A percentile compares a stretch with the other conserved stretches of the same genome.
These are phyloP conservation scores for Suillus tomentosus DNA, from an alignment of 768 basidiomycete species.

Conservation along the genomic window DNA sequence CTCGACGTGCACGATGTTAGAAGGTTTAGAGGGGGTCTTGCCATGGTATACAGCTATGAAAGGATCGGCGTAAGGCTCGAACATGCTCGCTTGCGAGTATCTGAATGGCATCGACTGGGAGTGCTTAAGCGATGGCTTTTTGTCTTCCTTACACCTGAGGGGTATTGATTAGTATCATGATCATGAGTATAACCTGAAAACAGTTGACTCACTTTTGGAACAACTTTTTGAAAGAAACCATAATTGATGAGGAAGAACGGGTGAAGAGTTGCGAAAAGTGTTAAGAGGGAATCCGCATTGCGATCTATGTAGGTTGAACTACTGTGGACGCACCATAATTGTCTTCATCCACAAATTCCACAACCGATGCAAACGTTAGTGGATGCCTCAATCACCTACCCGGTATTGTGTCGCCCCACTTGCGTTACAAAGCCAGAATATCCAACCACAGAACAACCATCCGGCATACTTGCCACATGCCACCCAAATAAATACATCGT, in stretches of 20 bases:
- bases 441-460: not conserved
- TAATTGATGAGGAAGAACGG: not conserved
- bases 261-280: not conserved
- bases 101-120: not conserved
- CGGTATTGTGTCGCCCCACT: not conserved
- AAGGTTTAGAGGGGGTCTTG: not conserved
- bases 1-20: not conserved
- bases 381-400: not conserved
- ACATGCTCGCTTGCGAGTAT: not conserved
- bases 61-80: not conserved
- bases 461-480: no score
- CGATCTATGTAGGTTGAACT: not conserved
- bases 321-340: not conserved
- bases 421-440: not conserved
- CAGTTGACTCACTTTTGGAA: slow-evolving; percentile 14
- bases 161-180: not conserved
- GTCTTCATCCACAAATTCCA: not conserved
- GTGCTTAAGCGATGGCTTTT: not conserved
- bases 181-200: not conserved
- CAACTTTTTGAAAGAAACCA: not conserved
- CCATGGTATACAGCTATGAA: not conserved
- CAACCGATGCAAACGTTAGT: not conserved
- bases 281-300: not conserved
- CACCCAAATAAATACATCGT: not conserved
- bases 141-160: slow-evolving; percentile 9